These are phyloP conservation scores for Tricladium varicosporioides DNA, from an alignment of 2,329 filamentous ascomycete species.

Conservation along the genomic window DNA sequence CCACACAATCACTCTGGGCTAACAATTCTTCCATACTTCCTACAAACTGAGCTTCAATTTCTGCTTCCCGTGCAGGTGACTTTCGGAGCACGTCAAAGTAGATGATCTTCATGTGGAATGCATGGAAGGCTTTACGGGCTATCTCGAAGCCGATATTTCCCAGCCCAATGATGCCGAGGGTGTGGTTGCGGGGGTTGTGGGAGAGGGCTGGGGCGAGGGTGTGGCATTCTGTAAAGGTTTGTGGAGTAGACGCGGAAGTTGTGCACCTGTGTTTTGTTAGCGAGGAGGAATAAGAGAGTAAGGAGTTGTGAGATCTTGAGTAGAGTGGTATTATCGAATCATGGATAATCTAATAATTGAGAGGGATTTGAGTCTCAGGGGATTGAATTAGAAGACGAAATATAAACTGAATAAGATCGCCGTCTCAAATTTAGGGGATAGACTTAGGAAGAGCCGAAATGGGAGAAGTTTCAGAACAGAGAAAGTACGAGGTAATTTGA, in stretches of 20 bases:
- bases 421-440: no score
- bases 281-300: neutral
- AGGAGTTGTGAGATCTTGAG: neutral
- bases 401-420: no score
- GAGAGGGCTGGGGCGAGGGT: conserved; percentile 55
- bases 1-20: conserved; percentile 53
- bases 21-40: conserved; percentile 51
- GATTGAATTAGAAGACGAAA: no score
- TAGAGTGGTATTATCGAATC: no score
- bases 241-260: conserved; percentile 25
- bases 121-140: conserved; percentile 53
- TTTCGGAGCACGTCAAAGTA: conserved; percentile 60
- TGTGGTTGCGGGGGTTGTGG: conserved; percentile 60
- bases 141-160: conserved; percentile 65
- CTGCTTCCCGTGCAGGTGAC: conserved; percentile 26
- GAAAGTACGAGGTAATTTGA: no score
- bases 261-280: conserved; percentile 24
- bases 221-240: conserved; percentile 57
- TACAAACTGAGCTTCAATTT: conserved; percentile 53
- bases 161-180: conserved; percentile 66
- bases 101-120: conserved; percentile 65
- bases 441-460: no score
- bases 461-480: no score
- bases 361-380: no score
- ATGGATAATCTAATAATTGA: no score